Evolutionary conservation across 2,329 filamentous ascomycete genomes (phyloP).

Genomic region (Penicillium sp.): DNA sequence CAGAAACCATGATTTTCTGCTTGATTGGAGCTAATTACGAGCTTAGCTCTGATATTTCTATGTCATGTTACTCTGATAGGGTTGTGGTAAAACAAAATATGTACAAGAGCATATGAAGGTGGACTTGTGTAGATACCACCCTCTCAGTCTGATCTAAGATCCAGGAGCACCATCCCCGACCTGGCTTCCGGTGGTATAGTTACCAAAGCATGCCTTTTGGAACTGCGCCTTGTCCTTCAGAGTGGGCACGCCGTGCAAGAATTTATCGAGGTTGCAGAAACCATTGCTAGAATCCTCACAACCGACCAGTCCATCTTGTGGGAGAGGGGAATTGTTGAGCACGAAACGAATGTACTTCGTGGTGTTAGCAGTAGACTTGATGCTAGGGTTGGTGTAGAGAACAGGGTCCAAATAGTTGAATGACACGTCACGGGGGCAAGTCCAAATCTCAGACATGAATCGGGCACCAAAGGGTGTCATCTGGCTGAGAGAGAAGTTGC

Average conservation of each 20-base stretch:
- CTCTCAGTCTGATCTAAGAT: neutral
- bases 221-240: constrained; percentile 30
- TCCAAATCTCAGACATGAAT: constrained; percentile 57
- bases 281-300: constrained; percentile 29
- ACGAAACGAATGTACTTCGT: constrained; percentile 33
- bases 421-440: constrained; percentile 39
- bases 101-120: neutral
- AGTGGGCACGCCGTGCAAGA: constrained; percentile 24
- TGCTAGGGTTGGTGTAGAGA: constrained; percentile 38
- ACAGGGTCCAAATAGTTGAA: constrained; percentile 29
- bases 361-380: constrained; percentile 15
- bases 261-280: constrained; percentile 31
- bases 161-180: constrained; percentile 26
- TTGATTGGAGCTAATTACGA: too few species aligned
- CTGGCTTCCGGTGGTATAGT: constrained; percentile 25
- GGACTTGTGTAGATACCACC: neutral
- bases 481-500: constrained; percentile 51
- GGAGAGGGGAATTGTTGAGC: constrained; percentile 31
- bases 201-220: constrained; percentile 33
- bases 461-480: constrained; percentile 57
- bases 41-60: too few species aligned
- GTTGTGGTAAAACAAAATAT: neutral
- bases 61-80: too few species aligned
- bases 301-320: constrained; percentile 28
- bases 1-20: too few species aligned